Evolutionary conservation across 345 rosid species (phyloP), one percentile per base, ranked within the genome.

Genomic region (Salix brachista): DNA sequence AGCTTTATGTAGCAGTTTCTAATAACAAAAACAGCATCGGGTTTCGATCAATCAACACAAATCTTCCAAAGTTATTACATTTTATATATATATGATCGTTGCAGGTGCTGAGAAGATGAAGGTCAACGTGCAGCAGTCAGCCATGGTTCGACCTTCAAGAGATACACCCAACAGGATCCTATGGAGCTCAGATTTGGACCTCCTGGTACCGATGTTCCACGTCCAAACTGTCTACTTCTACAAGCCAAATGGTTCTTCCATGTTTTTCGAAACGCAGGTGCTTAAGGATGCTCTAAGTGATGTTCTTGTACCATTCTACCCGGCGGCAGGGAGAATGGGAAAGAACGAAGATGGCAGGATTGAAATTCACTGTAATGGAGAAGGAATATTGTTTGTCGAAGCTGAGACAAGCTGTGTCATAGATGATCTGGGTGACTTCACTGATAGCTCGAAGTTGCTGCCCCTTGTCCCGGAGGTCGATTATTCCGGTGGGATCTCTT

Each of bases 251-350:
- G 81, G 64, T 10, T 73, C 70, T 17, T 37, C 79, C 1, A 46
- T 48, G 36, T 79, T 77, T 48, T 81, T 79, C 34, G 64, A 79
- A 2, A 18, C 71, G 7, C 3, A 37, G 4, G 72, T 70, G 25
- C 80, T 86, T 4, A 82, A 78, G 65, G 71, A 84, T 7, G 73
- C 83, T 67, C 41, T 86, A 1, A 70, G 83, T 50, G 26, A 75
- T 13, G 75, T 67, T 71, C 79, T 84, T 0, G 89, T 82, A 6
- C 79, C 79, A 2, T 84, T 84, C 50, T 82, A 86, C 46, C 87
- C 87, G 0, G 67, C 75, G 16, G 89, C 86, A 2, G 87, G 87
- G 0, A 73, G 89, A 32, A n/a, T 84, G 11, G 80, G 67, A 9
- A 23, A 26, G 39, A 77, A 80, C 28, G 79, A 67, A 10, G 60